These are phyloP conservation scores for Cymbidium sinense DNA, from an alignment of 106 monocot genomes.

Conservation along the genomic window DNA sequence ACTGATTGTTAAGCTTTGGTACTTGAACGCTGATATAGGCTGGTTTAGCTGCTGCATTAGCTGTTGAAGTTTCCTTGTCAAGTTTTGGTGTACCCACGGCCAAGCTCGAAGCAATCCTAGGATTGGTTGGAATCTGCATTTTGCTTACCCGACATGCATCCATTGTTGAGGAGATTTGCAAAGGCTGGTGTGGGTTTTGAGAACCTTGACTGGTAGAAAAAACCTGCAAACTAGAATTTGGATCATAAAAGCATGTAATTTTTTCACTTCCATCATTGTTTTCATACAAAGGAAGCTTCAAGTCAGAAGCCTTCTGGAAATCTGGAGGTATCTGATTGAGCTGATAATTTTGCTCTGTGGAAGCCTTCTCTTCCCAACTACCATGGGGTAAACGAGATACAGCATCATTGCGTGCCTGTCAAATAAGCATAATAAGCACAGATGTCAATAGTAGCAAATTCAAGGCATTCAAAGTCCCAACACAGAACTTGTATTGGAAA, in stretches of 20 bases:
- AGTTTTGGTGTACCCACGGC: slow-evolving; percentile 40
- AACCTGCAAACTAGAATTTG: slow-evolving; percentile 28
- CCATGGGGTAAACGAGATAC: slow-evolving; percentile 12
- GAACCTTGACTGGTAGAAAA: slow-evolving; percentile 45
- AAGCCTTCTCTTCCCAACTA: slow-evolving; percentile 27
- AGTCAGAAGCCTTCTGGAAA: slow-evolving; percentile 32
- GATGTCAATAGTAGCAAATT: slow-evolving; percentile 1
- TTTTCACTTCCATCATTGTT: slow-evolving; percentile 30
- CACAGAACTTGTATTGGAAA: background rate
- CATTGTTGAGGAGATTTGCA: slow-evolving; percentile 18
- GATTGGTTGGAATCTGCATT: slow-evolving; percentile 95
- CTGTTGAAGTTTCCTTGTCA: slow-evolving; percentile 42
- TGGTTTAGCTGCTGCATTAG: slow-evolving; percentile 45
- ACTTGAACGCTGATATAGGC: slow-evolving; percentile 71
- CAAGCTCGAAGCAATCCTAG: slow-evolving; percentile 83
- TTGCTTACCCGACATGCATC: slow-evolving; percentile 63
- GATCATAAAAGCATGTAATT: slow-evolving; percentile 16
- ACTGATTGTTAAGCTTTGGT: slow-evolving; percentile 36
- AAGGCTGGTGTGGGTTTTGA: slow-evolving; percentile 39
- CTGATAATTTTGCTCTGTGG: slow-evolving; percentile 24
- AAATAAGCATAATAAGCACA: slow-evolving; percentile 3
- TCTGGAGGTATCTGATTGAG: slow-evolving; percentile 38
- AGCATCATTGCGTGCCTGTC: slow-evolving; percentile 33
- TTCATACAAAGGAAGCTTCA: slow-evolving; percentile 22
- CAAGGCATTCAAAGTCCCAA: background rate